Percentiles rank a stretch among this genome's conserved stretches.
phyloP scores from a whole-genome alignment of 2,329 filamentous ascomycete genomes.

The Teratosphaeria destructans region DNA sequence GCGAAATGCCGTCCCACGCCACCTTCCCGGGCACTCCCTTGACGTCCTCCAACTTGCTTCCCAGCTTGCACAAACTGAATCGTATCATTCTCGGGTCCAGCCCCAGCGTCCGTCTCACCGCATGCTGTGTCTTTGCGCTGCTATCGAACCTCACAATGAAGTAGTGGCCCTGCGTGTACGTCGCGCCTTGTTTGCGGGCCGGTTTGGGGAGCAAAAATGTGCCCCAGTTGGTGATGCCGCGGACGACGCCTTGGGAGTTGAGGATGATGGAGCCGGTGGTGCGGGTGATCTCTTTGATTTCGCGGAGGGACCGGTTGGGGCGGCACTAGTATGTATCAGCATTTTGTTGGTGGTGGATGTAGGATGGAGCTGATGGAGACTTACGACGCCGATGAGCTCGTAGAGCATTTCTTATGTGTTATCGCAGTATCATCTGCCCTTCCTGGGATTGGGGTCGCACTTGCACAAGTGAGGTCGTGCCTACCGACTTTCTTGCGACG shows the following conservation, averaged over 20 bases:
- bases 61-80: conserved; percentile 77
- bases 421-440: conserved; percentile 2
- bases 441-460: neutral
- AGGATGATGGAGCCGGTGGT: conserved; percentile 77
- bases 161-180: conserved; percentile 81
- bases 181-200: conserved; percentile 68
- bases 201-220: conserved; percentile 76
- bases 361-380: conserved; percentile 24
- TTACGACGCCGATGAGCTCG: conserved; percentile 89
- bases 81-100: conserved; percentile 87
- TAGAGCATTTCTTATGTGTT: conserved; percentile 64
- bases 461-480: neutral
- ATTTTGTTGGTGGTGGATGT: conserved; percentile 7
- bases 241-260: conserved; percentile 74
- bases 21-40: conserved; percentile 47
- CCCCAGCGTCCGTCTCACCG: conserved; percentile 63
- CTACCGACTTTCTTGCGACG: neutral
- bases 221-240: conserved; percentile 92
- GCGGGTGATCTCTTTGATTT: conserved; percentile 93
- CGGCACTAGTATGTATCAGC: conserved; percentile 56
- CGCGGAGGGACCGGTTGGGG: conserved; percentile 66
- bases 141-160: conserved; percentile 96
- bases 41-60: conserved; percentile 53
- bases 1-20: conserved; percentile 31
- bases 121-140: conserved; percentile 59